A percentile compares a stretch with the other conserved stretches of the same genome.
These are phyloP conservation scores for Myrmaecium sp. DNA, from an alignment of 2,329 filamentous ascomycete genomes.

Conservation along the genomic window DNA sequence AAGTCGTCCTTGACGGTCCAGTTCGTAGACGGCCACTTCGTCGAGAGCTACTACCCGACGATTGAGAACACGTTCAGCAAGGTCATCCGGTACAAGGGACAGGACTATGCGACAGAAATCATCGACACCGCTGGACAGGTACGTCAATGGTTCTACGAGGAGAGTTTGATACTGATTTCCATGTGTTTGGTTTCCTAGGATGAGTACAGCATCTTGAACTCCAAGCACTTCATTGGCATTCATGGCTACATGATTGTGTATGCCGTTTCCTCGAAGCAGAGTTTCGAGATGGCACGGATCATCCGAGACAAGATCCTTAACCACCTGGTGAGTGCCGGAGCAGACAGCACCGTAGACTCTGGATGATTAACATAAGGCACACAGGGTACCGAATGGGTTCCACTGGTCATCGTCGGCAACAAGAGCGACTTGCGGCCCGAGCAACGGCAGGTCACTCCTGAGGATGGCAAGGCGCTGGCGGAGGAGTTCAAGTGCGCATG, in stretches of 20 bases:
- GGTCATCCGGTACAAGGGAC: conserved; percentile 78
- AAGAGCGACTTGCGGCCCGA: conserved; percentile 89
- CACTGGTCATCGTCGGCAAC: conserved; percentile 89
- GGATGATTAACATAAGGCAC: neutral
- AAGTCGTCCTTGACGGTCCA: conserved; percentile 96
- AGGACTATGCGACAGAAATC: conserved; percentile 91
- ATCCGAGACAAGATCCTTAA: conserved; percentile 96
- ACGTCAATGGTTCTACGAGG: conserved; percentile 13
- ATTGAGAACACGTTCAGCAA: conserved; percentile 99
- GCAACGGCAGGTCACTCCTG: conserved; percentile 74
- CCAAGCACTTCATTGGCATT: conserved; percentile 97
- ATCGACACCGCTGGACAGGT: conserved; percentile 95
- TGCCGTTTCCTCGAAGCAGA: conserved; percentile 84
- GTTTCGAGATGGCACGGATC: conserved; percentile 93
- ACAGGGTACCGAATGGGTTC: conserved; percentile 80
- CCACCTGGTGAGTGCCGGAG: conserved; percentile 57
- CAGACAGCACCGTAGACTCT: neutral
- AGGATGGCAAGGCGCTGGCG: conserved; percentile 70
- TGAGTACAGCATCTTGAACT: conserved; percentile 96
- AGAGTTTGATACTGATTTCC: conserved; percentile 10
- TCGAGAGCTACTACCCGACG: conserved; percentile 97
- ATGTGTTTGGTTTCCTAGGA: conserved; percentile 39
- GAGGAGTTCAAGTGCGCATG: conserved; percentile 84
- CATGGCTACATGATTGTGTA: conserved; percentile 98
- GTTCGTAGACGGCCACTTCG: conserved; percentile 94